Conservation (phyloP, 306 rosid genomes). For the Quercus robur region DNA sequence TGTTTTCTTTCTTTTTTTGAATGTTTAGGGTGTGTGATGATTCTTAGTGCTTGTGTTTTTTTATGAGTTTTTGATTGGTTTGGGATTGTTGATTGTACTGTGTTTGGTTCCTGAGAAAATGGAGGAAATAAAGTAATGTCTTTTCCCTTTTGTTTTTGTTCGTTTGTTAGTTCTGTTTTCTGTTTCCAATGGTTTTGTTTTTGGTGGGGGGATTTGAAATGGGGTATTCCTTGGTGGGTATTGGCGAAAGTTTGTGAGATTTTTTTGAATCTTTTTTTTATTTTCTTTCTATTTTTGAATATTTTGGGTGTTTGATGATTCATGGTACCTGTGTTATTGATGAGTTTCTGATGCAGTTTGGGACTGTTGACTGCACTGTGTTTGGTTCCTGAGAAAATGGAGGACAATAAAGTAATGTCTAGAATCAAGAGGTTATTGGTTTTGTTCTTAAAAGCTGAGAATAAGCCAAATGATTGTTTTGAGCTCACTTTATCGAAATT, state of each 20-base stretch:
- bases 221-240: constrained; percentile 6
- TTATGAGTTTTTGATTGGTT: background rate
- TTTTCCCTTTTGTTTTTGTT: background rate
- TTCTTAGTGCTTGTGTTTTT: constrained; percentile 1
- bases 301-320: background rate
- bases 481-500: background rate
- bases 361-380: background rate
- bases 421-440: background rate
- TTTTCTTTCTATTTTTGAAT: background rate
- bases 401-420: background rate
- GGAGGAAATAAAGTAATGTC: background rate
- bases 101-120: background rate
- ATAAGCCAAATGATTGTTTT: background rate
- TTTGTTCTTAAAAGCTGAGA: background rate
- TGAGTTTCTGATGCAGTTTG: background rate
- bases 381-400: background rate
- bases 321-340: background rate
- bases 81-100: background rate
- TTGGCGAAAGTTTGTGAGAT: background rate
- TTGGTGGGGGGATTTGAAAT: background rate
- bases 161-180: background rate
- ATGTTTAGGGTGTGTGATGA: background rate
- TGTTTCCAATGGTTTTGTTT: background rate
- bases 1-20: background rate
- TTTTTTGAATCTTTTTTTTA: constrained; percentile 1